Conservation (phyloP, 2,329 filamentous ascomycete species). For the Pseudocercospora eumusae region DNA sequence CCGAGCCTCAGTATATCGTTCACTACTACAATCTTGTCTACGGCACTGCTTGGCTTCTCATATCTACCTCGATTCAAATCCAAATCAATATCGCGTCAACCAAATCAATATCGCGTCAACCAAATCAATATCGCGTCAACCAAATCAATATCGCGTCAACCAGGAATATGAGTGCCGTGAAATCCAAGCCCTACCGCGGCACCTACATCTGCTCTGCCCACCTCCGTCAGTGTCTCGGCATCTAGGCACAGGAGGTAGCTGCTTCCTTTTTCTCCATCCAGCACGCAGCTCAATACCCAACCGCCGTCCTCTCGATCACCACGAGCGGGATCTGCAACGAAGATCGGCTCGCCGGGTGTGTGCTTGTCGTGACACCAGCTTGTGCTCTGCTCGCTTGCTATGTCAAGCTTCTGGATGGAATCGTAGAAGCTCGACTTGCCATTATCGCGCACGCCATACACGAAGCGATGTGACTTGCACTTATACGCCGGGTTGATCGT, state of each 20-base stretch:
- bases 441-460: conserved; percentile 60
- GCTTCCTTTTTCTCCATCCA: conserved; percentile 59
- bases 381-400: conserved; percentile 52
- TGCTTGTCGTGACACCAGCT: conserved; percentile 63
- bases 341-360: conserved; percentile 70
- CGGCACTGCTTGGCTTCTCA: background rate
- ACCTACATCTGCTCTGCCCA: conserved; percentile 63
- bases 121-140: background rate
- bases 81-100: background rate
- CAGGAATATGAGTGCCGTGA: conserved; percentile 20
- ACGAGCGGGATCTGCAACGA: conserved; percentile 57
- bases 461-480: conserved; percentile 59
- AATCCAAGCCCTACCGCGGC: conserved; percentile 65
- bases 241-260: conserved; percentile 69
- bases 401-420: conserved; percentile 66
- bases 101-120: background rate
- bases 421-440: conserved; percentile 64
- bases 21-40: background rate
- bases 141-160: background rate
- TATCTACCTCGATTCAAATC: background rate
- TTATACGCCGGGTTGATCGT: conserved; percentile 62
- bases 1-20: background rate
- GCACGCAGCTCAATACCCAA: conserved; percentile 62
- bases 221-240: conserved; percentile 63
- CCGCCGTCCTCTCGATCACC: conserved; percentile 62